Evolutionary conservation across 1,284 basidiomycete genomes (phyloP).

Genomic region (Dichomitus squalens): DNA sequence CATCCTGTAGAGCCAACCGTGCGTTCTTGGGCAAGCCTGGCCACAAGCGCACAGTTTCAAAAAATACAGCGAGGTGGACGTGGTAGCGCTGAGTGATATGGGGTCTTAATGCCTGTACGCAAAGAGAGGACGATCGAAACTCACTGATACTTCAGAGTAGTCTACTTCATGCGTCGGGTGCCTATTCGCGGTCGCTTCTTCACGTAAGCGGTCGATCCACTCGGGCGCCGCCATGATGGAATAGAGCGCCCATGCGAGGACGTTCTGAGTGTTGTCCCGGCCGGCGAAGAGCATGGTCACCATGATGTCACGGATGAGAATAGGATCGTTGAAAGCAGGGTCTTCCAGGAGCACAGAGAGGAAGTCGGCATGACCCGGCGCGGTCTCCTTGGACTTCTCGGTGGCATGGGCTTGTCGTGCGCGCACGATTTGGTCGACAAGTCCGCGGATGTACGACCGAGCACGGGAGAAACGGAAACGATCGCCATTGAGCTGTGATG

Average conservation of each 20-base stretch:
- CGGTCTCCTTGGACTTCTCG: not conserved
- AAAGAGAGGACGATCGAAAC: not conserved
- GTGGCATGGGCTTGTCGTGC: not conserved
- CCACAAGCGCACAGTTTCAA: slow-evolving; percentile 31
- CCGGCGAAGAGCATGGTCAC: slow-evolving; percentile 32
- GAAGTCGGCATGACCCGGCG: slow-evolving; percentile 14
- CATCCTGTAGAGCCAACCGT: slow-evolving; percentile 25
- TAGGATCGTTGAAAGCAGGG: slow-evolving; percentile 8
- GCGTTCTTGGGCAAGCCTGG: slow-evolving; percentile 33
- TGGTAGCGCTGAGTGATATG: slow-evolving; percentile 17
- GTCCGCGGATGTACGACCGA: slow-evolving; percentile 2
- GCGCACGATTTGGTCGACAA: slow-evolving; percentile 9
- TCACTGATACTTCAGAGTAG: slow-evolving; percentile 9
- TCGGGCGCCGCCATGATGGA: slow-evolving; percentile 19
- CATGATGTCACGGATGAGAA: slow-evolving; percentile 25
- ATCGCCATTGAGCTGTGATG: slow-evolving; percentile 7
- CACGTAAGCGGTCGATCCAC: slow-evolving; percentile 27
- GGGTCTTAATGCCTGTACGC: not conserved
- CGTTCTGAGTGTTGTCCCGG: slow-evolving; percentile 28
- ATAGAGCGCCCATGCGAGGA: slow-evolving; percentile 27
- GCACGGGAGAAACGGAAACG: slow-evolving; percentile 7
- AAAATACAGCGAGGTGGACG: slow-evolving; percentile 29
- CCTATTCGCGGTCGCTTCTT: slow-evolving; percentile 19
- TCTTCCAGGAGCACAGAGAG: slow-evolving; percentile 18
- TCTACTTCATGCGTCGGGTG: not conserved